Conservation (phyloP, 2,329 filamentous ascomycete species). For the Bipolaris bicolor region DNA sequence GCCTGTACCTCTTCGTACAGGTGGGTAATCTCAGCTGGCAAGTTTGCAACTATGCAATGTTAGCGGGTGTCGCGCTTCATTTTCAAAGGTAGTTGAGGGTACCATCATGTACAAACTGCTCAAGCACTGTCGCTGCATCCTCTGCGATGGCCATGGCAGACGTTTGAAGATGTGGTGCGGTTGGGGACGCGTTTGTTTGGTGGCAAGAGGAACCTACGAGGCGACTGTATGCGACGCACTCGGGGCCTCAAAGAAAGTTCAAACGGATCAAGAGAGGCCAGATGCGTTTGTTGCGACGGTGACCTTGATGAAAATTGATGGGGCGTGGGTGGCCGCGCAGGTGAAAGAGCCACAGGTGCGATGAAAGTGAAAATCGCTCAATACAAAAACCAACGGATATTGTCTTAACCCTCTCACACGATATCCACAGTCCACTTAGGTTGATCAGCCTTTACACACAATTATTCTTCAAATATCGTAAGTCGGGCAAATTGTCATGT, state of each 20-base stretch:
- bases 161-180: not conserved
- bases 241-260: not conserved
- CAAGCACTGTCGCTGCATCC: constrained; percentile 72
- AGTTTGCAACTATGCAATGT: constrained; percentile 66
- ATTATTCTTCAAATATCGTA: not conserved
- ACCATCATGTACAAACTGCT: constrained; percentile 77
- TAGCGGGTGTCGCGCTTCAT: constrained; percentile 8
- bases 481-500: constrained; percentile 1
- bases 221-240: not conserved
- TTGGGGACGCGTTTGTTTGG: not conserved
- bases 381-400: not conserved
- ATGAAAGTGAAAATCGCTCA: constrained; percentile 11
- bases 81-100: constrained; percentile 4
- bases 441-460: not conserved
- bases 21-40: constrained; percentile 82
- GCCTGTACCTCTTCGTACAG: constrained; percentile 82
- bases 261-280: not conserved
- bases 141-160: constrained; percentile 53
- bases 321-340: constrained; percentile 22
- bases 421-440: not conserved
- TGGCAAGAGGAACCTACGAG: not conserved
- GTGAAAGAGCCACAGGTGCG: constrained; percentile 16
- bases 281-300: constrained; percentile 1
- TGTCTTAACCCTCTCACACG: not conserved
- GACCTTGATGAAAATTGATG: constrained; percentile 28